Evolutionary conservation across 495 filamentous ascomycete species (phyloP), one percentile per base, ranked within the genome.

Genomic region (Penicillium simplicissimum): DNA sequence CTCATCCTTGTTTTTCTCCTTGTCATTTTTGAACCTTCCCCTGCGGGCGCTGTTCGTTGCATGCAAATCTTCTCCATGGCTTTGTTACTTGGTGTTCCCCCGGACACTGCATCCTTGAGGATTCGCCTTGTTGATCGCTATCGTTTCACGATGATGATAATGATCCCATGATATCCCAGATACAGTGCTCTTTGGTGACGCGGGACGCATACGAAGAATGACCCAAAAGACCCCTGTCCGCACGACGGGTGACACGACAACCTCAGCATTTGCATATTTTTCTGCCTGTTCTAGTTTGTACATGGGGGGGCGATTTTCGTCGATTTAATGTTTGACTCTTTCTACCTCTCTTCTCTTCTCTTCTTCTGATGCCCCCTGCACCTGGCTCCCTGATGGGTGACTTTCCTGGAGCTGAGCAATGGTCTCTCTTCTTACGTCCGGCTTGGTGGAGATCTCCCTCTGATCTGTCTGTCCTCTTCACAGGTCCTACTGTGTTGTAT

Each of bases 241-340:
- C 23, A 67, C 61, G 69, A 70, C 68, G 71, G 72, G 71, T 76
- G 70, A 73, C 65, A 77, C 74, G 75, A 79, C 76, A 70, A 73
- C 67, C 70, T 71, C 61, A 75, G 74, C 74, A 79, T 73, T 75
- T 79, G 76, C 76, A 79, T 74, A 71, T 76, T 68, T 60, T 67
- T 74, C 65, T 72, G 67, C 71, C 71, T 74, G 70, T 68, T 67
- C 69, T 61, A 69, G 65, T 78, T 74, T 75, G 70, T 75, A 74
- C 67, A 75, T 73, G 71, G 73, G 70, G 70, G 66, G 68, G 69
- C 66, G 25, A 55, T 21, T 55, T 55, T 69, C 73, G 76, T 78
- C 58, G 59, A 64, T 70, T 73, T 78, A 71, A 72, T 75, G 67
- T 70, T 69, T 67, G 62, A 59, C 59, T 60, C 60, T 59, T 55